A percentile compares a stretch with the other conserved stretches of the same genome.
phyloP scores from a whole-genome alignment of 495 filamentous ascomycete species.

The Podospora pseudopauciseta region DNA sequence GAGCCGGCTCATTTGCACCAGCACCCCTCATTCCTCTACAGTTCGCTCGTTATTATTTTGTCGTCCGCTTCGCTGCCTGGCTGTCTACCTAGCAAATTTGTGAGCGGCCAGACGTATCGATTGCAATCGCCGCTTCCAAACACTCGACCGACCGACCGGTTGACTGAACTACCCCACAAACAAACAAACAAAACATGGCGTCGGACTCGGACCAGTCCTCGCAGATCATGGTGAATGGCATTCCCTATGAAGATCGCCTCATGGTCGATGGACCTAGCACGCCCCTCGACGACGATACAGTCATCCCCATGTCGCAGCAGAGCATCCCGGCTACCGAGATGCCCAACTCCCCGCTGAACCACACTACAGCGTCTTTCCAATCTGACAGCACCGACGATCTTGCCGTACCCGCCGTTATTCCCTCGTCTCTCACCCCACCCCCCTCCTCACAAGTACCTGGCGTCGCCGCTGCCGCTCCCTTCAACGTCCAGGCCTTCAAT shows the following conservation, averaged over 20 bases:
- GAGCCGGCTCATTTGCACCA: neutral
- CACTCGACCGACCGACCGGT: neutral
- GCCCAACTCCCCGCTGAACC: slow-evolving; percentile 40
- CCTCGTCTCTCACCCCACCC: slow-evolving; percentile 64
- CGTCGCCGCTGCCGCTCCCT: slow-evolving; percentile 28
- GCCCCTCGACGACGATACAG: slow-evolving; percentile 34
- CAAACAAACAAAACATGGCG: slow-evolving; percentile 17
- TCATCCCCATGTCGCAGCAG: slow-evolving; percentile 36
- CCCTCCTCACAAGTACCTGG: slow-evolving; percentile 65
- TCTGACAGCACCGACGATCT: slow-evolving; percentile 42
- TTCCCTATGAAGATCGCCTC: slow-evolving; percentile 28
- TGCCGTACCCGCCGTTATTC: slow-evolving; percentile 35
- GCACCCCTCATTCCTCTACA: neutral
- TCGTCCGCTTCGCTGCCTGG: no score
- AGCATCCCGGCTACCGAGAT: slow-evolving; percentile 45
- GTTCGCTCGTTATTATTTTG: neutral
- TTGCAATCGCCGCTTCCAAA: neutral
- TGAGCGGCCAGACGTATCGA: neutral
- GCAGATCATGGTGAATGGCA: slow-evolving; percentile 27
- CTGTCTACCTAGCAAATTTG: neutral
- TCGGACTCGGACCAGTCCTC: slow-evolving; percentile 23
- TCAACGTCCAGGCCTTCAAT: slow-evolving; percentile 42
- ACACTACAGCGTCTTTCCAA: slow-evolving; percentile 32
- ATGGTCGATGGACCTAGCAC: slow-evolving; percentile 37
- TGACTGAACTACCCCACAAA: neutral